Conservation (phyloP, 495 filamentous ascomycete genomes). For the Xylaria acuta region DNA sequence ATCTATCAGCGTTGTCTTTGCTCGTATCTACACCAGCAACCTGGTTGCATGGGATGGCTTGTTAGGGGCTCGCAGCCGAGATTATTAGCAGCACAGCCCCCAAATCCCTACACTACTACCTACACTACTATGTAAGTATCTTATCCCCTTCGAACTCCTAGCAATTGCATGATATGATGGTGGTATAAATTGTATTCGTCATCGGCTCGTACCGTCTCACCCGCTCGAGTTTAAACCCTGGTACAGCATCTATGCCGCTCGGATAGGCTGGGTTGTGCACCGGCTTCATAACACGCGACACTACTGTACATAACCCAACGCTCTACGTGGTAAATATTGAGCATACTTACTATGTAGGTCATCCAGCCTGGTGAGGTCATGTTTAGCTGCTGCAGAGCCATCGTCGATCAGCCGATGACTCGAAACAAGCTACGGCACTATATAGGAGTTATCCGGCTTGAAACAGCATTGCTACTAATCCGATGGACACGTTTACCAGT, state of each 20-base stretch:
- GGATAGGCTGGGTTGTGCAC: background rate
- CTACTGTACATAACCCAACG: background rate
- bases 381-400: background rate
- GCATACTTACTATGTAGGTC: background rate
- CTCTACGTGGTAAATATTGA: background rate
- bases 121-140: background rate
- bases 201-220: constrained; percentile 14
- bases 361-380: background rate
- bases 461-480: constrained; percentile 7
- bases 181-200: background rate
- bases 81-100: constrained; percentile 23
- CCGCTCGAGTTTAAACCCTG: background rate
- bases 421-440: constrained; percentile 15
- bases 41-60: constrained; percentile 12
- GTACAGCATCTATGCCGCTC: background rate
- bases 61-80: constrained; percentile 17
- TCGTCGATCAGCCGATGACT: background rate
- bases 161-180: background rate
- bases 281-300: background rate
- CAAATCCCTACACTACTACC: background rate
- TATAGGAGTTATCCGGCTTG: background rate
- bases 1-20: constrained; percentile 15
- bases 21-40: background rate
- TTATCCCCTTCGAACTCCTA: constrained; percentile 4
- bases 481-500: constrained; percentile 3